A percentile compares a stretch with the other conserved stretches of the same genome.
These are phyloP conservation scores for Alternaria angustiovoidea DNA, from an alignment of 2,329 filamentous ascomycete genomes.

Conservation along the genomic window DNA sequence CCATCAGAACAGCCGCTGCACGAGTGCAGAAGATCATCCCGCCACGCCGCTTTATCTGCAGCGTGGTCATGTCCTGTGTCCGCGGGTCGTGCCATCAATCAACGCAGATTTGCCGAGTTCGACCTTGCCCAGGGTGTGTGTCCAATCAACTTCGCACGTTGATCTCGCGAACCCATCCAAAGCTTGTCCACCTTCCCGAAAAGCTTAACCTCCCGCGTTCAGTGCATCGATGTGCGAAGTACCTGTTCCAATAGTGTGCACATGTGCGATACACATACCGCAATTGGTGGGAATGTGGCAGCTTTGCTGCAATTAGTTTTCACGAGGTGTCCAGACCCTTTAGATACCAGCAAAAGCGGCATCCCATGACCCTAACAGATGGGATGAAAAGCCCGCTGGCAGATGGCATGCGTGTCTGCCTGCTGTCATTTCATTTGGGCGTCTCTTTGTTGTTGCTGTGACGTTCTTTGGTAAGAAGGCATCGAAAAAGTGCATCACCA, in stretches of 20 bases:
- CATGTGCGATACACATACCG: background rate
- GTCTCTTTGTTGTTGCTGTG: background rate
- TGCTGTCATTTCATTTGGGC: background rate
- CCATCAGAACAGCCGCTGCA: background rate
- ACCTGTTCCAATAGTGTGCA: conserved; percentile 2
- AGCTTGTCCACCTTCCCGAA: conserved; percentile 34
- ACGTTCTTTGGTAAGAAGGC: background rate
- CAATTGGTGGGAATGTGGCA: conserved; percentile 1
- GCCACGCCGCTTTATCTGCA: background rate
- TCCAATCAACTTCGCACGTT: conserved; percentile 30
- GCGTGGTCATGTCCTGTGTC: background rate
- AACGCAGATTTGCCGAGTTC: conserved; percentile 1
- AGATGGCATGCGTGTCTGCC: background rate
- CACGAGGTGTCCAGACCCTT: background rate
- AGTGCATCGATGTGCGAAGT: background rate
- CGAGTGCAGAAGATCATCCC: background rate
- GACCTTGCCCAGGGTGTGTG: background rate
- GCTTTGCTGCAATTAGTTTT: background rate
- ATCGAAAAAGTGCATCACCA: background rate
- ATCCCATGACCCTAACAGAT: background rate
- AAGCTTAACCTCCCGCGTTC: conserved; percentile 20
- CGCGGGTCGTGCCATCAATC: conserved; percentile 1
- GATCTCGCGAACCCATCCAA: conserved; percentile 5
- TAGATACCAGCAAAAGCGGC: background rate
- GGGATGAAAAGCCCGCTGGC: background rate